Evolutionary conservation across 2,329 filamentous ascomycete genomes (phyloP).

Genomic region (Monosporascus sp.): DNA sequence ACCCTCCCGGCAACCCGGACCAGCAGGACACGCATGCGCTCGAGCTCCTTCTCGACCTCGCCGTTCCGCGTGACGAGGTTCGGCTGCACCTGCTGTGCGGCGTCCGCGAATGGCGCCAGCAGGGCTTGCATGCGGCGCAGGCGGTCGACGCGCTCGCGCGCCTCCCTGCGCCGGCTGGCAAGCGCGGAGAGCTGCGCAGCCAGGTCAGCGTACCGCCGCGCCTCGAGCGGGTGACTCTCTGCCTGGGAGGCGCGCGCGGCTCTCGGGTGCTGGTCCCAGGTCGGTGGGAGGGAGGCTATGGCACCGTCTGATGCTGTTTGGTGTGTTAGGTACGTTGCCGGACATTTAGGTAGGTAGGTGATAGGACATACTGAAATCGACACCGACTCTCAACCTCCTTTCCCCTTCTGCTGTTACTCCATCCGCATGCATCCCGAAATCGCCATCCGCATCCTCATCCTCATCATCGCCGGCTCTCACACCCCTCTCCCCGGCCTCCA

Average conservation of each 20-base stretch:
- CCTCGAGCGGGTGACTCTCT: conserved; percentile 37
- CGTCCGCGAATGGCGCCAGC: conserved; percentile 41
- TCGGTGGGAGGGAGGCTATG: conserved; percentile 40
- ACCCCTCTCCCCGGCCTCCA: conserved; percentile 36
- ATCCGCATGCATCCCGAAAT: neutral
- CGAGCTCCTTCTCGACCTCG: conserved; percentile 59
- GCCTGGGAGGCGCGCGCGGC: conserved; percentile 18
- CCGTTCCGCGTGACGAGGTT: conserved; percentile 63
- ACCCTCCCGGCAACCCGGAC: conserved; percentile 53
- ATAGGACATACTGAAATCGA: conserved; percentile 17
- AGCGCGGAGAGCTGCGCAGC: conserved; percentile 45
- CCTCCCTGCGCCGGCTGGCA: conserved; percentile 35
- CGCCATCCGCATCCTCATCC: conserved; percentile 27
- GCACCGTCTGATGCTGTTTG: conserved; percentile 33
- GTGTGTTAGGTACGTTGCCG: neutral
- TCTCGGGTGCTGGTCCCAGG: conserved; percentile 36
- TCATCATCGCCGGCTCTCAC: conserved; percentile 28
- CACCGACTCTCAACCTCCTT: conserved; percentile 12
- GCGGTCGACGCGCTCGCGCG: conserved; percentile 37
- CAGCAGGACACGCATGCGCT: conserved; percentile 59
- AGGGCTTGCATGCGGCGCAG: conserved; percentile 44
- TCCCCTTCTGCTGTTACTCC: conserved; percentile 31
- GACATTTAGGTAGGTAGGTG: neutral
- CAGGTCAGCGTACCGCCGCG: conserved; percentile 45
- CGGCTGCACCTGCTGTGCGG: conserved; percentile 45